Conservation (phyloP, 768 basidiomycete genomes). For the Tremella mesenterica region DNA sequence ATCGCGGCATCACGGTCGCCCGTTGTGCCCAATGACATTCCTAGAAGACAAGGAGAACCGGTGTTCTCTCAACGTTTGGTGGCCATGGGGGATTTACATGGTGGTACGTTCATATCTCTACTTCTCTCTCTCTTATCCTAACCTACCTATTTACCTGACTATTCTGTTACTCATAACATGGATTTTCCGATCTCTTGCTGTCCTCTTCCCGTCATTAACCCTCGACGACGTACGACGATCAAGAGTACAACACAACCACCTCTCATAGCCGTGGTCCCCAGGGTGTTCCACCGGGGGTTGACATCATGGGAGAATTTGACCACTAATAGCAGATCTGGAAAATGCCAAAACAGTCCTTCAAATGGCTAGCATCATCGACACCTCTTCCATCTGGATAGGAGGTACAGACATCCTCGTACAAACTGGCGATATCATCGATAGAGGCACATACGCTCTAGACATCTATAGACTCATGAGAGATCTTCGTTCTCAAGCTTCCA, state of each 20-base stretch:
- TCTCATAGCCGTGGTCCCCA: too few species aligned
- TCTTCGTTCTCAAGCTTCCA: conserved; percentile 64
- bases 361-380: conserved; percentile 69
- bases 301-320: background rate
- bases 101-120: conserved; percentile 42
- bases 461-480: conserved; percentile 76
- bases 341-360: conserved; percentile 72
- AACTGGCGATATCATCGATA: conserved; percentile 89
- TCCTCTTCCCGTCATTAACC: background rate
- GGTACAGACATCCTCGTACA: conserved; percentile 80
- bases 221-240: too few species aligned
- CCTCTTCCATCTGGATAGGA: conserved; percentile 68
- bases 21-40: background rate
- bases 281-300: too few species aligned
- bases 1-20: background rate
- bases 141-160: background rate
- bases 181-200: background rate
- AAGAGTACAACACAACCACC: too few species aligned
- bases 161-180: background rate
- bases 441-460: conserved; percentile 47
- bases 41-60: background rate
- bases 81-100: conserved; percentile 87
- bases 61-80: conserved; percentile 49
- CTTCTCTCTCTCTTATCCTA: background rate
- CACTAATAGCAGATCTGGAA: conserved; percentile 51